Evolutionary conservation across 495 filamentous ascomycete species (phyloP).

Genomic region (Neurospora sublineolata): DNA sequence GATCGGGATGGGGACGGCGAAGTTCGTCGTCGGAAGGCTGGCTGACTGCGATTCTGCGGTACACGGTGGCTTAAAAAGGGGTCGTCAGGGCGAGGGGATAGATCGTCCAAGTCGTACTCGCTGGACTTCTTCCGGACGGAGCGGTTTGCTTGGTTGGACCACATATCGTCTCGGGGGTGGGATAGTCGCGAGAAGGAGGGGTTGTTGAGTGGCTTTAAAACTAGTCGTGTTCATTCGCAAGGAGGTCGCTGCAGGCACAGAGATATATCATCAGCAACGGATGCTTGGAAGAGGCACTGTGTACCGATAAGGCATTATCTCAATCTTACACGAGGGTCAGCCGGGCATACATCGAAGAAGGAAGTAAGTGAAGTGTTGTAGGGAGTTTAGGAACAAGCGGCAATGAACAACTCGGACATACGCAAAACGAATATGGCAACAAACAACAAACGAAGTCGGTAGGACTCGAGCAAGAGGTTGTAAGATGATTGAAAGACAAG

Average conservation of each 20-base stretch:
- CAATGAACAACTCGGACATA: neutral
- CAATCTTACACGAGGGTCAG: neutral
- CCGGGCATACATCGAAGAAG: neutral
- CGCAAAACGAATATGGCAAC: neutral
- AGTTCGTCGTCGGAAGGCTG: constrained; percentile 1
- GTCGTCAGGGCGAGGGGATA: constrained; percentile 31
- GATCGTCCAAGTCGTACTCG: constrained; percentile 32
- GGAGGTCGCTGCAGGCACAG: neutral
- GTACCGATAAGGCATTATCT: neutral
- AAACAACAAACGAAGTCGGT: neutral
- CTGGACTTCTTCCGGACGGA: constrained; percentile 22
- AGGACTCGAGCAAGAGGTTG: neutral
- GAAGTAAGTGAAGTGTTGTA: neutral
- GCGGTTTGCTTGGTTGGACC: constrained; percentile 8
- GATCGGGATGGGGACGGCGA: constrained; percentile 4
- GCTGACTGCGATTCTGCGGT: neutral
- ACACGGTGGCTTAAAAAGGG: constrained; percentile 14
- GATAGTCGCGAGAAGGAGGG: constrained; percentile 19
- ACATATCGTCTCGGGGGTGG: constrained; percentile 7
- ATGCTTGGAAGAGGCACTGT: neutral
- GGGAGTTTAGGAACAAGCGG: neutral
- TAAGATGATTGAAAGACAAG: neutral
- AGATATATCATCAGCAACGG: neutral
- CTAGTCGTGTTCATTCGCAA: neutral
- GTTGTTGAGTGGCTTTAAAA: constrained; percentile 3